Base-by-base conservation (phyloP, 441 rosid genomes). In the Metrosideros polymorpha region DNA sequence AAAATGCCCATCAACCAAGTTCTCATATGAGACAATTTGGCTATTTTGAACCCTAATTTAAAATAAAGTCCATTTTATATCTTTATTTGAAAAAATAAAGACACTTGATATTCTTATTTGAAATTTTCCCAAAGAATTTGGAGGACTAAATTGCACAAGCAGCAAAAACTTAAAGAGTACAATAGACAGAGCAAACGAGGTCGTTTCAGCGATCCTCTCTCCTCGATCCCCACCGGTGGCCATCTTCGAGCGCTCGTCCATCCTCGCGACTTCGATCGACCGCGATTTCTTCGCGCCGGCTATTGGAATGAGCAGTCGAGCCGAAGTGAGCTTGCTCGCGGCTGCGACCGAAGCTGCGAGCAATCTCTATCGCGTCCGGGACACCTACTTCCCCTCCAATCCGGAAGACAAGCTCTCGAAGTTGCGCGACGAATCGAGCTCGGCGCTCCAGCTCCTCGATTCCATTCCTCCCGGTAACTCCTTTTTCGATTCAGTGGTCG, bases 401-500 rank as follows among this genome's bases (percentile, higher is more conserved):
- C 93, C 94, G 13, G 89, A 86, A 47, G 94, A 95, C 77, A 95
- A 92, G 86, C 83, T 86, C 90, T 86, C 93, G 86, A 88, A 83
- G 89, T 85, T 95, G 90, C 92, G 86, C 63, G 71, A 85, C 27
- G 88, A 92, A 63, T 95, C 96, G 50, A 93, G 91, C 90, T 90
- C 90, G 85, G 91, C 93, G 87, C 93, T 94, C 91, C 84, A 86
- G 27, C 88, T 94, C 57, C 94, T 94, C 88, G 95, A 94, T 89
- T 93, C 95, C 86, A 89, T 95, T 85, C 93, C 96, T 89, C 89
- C 84, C 22, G 98, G 98, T 94, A 87, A 30, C 59, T 47, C n/a
- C n/a, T n/a, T 29, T 66, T 24, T 45, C 84, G n/a, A 66, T 39
- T 35, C 79, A 24, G 5, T 66, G 79, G 47, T 66, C 12, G n/a